These are phyloP conservation scores for Trichoderma arundinaceum DNA, from an alignment of 2,329 filamentous ascomycete genomes.

Conservation along the genomic window DNA sequence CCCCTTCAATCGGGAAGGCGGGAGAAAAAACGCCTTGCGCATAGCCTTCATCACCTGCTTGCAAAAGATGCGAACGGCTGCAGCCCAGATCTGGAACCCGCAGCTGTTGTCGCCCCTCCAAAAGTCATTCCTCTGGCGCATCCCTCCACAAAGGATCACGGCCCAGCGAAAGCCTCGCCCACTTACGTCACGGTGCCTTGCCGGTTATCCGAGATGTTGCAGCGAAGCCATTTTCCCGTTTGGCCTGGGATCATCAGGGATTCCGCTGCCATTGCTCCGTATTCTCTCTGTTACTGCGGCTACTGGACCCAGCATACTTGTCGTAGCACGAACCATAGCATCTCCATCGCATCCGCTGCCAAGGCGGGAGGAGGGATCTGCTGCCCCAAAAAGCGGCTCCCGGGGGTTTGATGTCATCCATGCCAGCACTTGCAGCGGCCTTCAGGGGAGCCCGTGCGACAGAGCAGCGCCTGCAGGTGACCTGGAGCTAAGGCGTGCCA, in stretches of 20 bases:
- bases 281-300: too few relatives aligned
- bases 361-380: neutral
- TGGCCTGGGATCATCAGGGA: too few relatives aligned
- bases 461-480: neutral
- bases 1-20: neutral
- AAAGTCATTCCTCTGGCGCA: neutral
- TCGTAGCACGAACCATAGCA: too few relatives aligned
- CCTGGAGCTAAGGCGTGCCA: neutral
- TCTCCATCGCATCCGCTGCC: neutral
- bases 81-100: constrained; percentile 26
- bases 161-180: neutral
- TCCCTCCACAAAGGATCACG: too few relatives aligned
- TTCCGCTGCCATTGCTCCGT: too few relatives aligned
- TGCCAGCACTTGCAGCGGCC: neutral
- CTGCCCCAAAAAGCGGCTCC: neutral
- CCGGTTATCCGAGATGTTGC: constrained; percentile 28
- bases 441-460: too few relatives aligned
- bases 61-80: constrained; percentile 22
- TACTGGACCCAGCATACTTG: too few relatives aligned
- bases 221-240: too few relatives aligned
- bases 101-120: neutral
- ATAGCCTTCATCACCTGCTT: constrained; percentile 10
- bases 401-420: neutral
- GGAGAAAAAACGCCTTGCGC: constrained; percentile 19
- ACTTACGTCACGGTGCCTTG: constrained; percentile 27